These are phyloP conservation scores for Tricholoma terreum DNA, from an alignment of 768 basidiomycete genomes.

Conservation along the genomic window DNA sequence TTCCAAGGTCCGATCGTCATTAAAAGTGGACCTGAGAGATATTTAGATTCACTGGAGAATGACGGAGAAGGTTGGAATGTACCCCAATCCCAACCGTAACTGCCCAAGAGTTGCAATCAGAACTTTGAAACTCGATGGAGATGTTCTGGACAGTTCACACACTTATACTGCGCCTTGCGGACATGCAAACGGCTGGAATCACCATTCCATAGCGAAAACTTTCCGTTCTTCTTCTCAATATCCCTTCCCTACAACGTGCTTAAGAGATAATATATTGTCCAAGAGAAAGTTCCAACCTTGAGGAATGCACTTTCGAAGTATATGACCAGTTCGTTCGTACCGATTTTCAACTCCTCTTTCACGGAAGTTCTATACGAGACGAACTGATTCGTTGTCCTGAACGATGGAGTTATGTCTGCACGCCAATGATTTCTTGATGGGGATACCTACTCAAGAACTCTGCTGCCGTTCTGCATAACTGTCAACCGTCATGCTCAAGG, in stretches of 20 bases:
- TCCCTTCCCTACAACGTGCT: constrained; percentile 56
- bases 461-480: constrained; percentile 58
- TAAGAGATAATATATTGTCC: neutral
- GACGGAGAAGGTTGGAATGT: constrained; percentile 7
- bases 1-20: constrained; percentile 92
- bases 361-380: constrained; percentile 63
- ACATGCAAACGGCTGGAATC: constrained; percentile 88
- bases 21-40: constrained; percentile 63
- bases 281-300: constrained; percentile 38
- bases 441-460: constrained; percentile 57
- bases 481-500: neutral
- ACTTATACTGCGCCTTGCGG: constrained; percentile 93
- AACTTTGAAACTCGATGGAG: neutral
- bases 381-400: constrained; percentile 81
- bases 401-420: neutral
- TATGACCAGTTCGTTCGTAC: constrained; percentile 64
- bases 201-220: constrained; percentile 79
- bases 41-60: neutral
- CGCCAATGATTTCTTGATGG: neutral
- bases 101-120: constrained; percentile 22
- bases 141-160: constrained; percentile 21
- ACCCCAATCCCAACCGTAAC: constrained; percentile 94
- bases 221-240: constrained; percentile 63
- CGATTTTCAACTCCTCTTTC: constrained; percentile 50
- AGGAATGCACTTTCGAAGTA: constrained; percentile 74